A percentile compares a stretch with the other conserved stretches of the same genome.
phyloP scores from a whole-genome alignment of 2,329 filamentous ascomycete genomes.

The Xylariaceae sp. region DNA sequence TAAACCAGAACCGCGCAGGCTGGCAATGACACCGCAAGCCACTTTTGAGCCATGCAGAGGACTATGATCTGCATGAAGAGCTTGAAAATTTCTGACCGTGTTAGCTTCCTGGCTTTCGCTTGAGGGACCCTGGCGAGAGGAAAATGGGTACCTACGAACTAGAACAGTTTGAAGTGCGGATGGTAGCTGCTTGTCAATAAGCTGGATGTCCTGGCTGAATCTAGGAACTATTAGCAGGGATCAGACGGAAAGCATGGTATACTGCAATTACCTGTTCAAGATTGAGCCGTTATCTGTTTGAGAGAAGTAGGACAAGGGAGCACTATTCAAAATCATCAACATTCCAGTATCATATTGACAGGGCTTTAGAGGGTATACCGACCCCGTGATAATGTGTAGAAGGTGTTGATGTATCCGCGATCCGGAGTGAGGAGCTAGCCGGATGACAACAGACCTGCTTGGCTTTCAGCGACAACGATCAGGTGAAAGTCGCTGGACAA shows the following conservation, averaged over 20 bases:
- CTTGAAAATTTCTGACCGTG: conserved; percentile 36
- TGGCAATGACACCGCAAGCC: conserved; percentile 45
- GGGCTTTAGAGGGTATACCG: not conserved
- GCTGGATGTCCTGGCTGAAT: conserved; percentile 43
- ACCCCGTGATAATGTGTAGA: conserved; percentile 29
- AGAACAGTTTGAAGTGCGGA: conserved; percentile 34
- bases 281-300: conserved; percentile 39
- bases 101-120: not conserved
- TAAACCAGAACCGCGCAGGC: conserved; percentile 41
- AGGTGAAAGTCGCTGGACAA: not conserved
- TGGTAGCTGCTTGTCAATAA: conserved; percentile 42
- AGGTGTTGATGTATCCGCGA: conserved; percentile 32
- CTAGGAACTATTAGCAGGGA: conserved; percentile 21
- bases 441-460: conserved; percentile 33
- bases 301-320: conserved; percentile 40
- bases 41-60: conserved; percentile 43
- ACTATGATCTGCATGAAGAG: conserved; percentile 42
- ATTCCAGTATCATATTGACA: not conserved
- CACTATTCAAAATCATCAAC: conserved; percentile 27
- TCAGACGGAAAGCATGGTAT: not conserved
- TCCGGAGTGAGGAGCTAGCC: conserved; percentile 38
- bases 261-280: conserved; percentile 35
- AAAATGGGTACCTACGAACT: conserved; percentile 36
- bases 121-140: conserved; percentile 21
- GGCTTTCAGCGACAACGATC: not conserved